Conservation (phyloP, 768 basidiomycete species). For the Boletus subcaerulescens region DNA sequence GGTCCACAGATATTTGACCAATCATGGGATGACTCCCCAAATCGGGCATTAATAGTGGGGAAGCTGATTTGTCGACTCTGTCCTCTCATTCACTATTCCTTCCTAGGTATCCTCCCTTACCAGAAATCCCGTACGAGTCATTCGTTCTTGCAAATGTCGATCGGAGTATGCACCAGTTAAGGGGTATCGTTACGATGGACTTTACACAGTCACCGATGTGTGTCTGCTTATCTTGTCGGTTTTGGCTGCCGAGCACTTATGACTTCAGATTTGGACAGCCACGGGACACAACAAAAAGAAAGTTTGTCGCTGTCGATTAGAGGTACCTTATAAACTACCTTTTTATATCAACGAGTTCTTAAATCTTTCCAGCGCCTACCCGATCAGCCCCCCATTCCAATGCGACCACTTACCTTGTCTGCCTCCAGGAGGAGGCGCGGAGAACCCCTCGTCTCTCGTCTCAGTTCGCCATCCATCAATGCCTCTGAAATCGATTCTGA, state of each 20-base stretch:
- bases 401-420: neutral
- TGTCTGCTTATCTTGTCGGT: neutral
- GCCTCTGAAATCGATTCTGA: neutral
- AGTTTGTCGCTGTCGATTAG: constrained; percentile 28
- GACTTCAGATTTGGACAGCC: constrained; percentile 20
- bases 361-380: constrained; percentile 22
- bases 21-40: constrained; percentile 13
- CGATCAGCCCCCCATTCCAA: constrained; percentile 23
- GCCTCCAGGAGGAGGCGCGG: neutral
- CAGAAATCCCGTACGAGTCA: constrained; percentile 23
- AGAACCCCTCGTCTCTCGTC: neutral
- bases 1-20: constrained; percentile 27
- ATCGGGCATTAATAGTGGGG: constrained; percentile 21
- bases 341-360: neutral
- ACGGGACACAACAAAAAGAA: constrained; percentile 10
- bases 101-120: constrained; percentile 22
- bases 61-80: neutral
- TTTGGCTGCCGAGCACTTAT: neutral
- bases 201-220: constrained; percentile 27
- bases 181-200: constrained; percentile 32
- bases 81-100: neutral
- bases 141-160: constrained; percentile 18
- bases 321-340: constrained; percentile 8
- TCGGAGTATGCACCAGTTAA: constrained; percentile 27
- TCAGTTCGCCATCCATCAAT: neutral